Base-by-base conservation (phyloP, 23 red algal species). In the Gracilariopsis chorda region DNA sequence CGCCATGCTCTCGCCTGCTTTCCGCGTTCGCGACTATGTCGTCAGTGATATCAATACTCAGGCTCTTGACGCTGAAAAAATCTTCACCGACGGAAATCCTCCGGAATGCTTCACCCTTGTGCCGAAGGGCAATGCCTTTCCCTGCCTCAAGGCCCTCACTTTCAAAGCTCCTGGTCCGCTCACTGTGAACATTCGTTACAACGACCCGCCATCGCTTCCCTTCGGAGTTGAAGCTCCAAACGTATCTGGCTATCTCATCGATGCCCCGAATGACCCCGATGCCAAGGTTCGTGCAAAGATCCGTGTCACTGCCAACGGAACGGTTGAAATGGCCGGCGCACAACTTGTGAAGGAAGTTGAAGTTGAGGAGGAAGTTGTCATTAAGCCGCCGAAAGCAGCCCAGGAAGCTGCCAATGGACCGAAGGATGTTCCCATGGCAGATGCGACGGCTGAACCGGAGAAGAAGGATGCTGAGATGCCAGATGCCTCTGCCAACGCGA, bases 1-100 rank as follows among this genome's bases (percentile, higher is more conserved):
- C 40, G 97, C 97, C 0, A 96, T 96, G 59, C 76, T 99, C n/a
- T 91, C 93, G n/a, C 97, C 97, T 19, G 90, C 85, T 9, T 94
- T 95, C 77, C 40, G 64, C 12, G 93, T 96, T 19, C 92, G 93
- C 32, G 90, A 90, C 14, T 99, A 96, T 91, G 88, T 70, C 23
- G 72, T 95, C 32, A 74, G 65, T 57, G 97, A 99, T 71, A 92
- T 96, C 20, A 71, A 76, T 42, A 74, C 93, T 9, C 88, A 93
- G 62, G 72, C 77, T 57, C 39, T 98, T 32, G 53, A 90, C 86
- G 68, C 51, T 5, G 76, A 98, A 76, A 92, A 82, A 51, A 19
- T 91, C 7, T 87, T 87, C 48, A 71, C 60, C 20, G 49, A 78
- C 27, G 94, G 72, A 40, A 87, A 7, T 16, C 52, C 56, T 13